Evolutionary conservation across 345 rosid species (phyloP), one percentile per base, ranked within the genome.

Genomic region (Chamaenerion angustifolium): DNA sequence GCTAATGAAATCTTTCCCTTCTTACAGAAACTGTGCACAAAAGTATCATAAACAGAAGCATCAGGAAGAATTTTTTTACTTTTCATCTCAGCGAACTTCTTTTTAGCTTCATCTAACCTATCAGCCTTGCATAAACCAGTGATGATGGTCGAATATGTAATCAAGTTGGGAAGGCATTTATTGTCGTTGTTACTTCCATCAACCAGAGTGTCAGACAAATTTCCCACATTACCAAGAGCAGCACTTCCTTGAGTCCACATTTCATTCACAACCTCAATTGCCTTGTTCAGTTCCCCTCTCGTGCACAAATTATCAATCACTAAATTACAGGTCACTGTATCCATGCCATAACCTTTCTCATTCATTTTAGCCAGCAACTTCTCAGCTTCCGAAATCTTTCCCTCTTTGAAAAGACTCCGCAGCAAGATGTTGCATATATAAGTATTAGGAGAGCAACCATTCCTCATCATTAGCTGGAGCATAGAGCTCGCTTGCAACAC

Each of bases 171-270:
- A 57, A 59, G 51, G 61, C 98, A 92, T 68, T 71, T 82, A 58
- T 70, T 87, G 65, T 68, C 61, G 14, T 59, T 58, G 64, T 64
- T 61, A 68, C 69, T 69, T 46, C 71, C 80, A 69, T 86, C 87
- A 55, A 81, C 86, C 42, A 84, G 77, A 64, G 79, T 77, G 25
- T 82, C 64, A 70, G 68, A 81, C 35, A 89, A 78, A 69, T 80
- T 84, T 23, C 96, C 95, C 61, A 87, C 48, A 61, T 74, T 79
- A 52, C 82, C 94, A 62, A 92, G 85, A 70, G 95, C 96, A 61
- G 93, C 93, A 68, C 83, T 80, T 73, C 95, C 95, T 55, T 78
- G 79, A 41, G 61, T 76, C 77, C 90, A 84, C 96, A 92, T 77
- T 49, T 71, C 88, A 64, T 58, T 68, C 46, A 73, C 82, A 48